Evolutionary conservation across 2,329 filamentous ascomycete genomes (phyloP), one percentile per base, ranked within the genome.

Genomic region (Penicillium polonicum): DNA sequence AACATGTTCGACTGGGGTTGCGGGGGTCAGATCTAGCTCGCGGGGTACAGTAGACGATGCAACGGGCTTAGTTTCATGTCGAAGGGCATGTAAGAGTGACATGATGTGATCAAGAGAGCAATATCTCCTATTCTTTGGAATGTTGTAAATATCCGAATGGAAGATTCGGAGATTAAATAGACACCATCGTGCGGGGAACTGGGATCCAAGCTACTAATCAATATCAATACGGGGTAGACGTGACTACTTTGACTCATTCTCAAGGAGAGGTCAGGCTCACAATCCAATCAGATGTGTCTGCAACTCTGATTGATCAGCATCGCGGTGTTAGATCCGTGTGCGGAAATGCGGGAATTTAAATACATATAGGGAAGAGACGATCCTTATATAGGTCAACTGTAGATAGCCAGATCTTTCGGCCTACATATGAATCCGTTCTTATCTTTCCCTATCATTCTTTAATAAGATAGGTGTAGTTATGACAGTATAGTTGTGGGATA

Each of bases 231-330:
- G 39, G 5, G 5, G 15, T 21, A 25, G 36, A 35, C 43, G 27
- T 42, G 17, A 23, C 17, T 27, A 4, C 5, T 38, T 25, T 33
- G 41, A 33, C 42, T 48, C 33, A 48, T 36, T 48, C 33, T 33
- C 45, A 27, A 31, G 13, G 29, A 25, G 17, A 31, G 4, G 21
- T 44, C 23, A 23, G 23, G 1, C 23, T 23, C 23, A 44, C 17
- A 27, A 44, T 27, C 17, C 42, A 27, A n/a, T 17, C n/a, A 10
- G 25, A 7, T 17, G 7, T 46, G 27, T n/a, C 31, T 35, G 25
- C 27, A 41, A 17, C 5, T n/a, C 15, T 48, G 44, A 55, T 49
- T 49, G 29, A 55, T 55, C 35, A 49, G 27, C 19, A 42, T 49
- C 4, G 44, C 44, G 27, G 52, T 54, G 17, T 3, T 54, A 33